Conservation (phyloP, 495 filamentous ascomycete species). For the Xylaria bambusicola region DNA sequence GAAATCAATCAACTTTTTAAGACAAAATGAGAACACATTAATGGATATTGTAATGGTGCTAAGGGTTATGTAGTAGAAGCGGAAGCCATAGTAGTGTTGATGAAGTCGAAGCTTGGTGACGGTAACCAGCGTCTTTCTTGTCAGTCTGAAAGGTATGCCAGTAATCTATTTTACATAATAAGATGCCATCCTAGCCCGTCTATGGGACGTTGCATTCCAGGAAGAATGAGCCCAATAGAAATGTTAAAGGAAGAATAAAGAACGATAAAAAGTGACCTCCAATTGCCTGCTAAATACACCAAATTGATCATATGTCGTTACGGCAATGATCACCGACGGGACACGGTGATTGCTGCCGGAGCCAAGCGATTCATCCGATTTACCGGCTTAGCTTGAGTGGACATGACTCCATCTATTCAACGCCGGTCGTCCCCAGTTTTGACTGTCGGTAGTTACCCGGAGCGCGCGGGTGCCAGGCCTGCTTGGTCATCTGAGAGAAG, state of each 20-base stretch:
- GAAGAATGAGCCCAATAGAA: not conserved
- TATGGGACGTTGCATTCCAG: constrained; percentile 6
- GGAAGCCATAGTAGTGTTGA: no score
- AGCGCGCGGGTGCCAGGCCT: not conserved
- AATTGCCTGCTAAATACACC: not conserved
- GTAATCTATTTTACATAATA: no score
- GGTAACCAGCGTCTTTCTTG: no score
- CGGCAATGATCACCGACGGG: constrained; percentile 12
- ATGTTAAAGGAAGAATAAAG: no score
- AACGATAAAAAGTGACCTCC: not conserved
- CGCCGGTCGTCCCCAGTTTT: not conserved
- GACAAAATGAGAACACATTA: no score
- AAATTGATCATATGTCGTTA: not conserved
- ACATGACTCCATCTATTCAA: not conserved
- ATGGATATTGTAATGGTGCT: no score
- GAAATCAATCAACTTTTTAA: no score
- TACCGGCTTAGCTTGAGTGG: constrained; percentile 6
- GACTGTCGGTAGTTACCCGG: not conserved
- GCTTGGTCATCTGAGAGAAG: no score
- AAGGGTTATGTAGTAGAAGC: no score
- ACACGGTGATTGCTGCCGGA: not conserved
- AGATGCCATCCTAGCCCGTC: no score
- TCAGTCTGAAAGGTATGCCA: no score
- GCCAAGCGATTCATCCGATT: constrained; percentile 9
- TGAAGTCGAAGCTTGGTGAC: no score